Base-by-base conservation (phyloP, 768 basidiomycete species). In the Kwoniella shandongensis region DNA sequence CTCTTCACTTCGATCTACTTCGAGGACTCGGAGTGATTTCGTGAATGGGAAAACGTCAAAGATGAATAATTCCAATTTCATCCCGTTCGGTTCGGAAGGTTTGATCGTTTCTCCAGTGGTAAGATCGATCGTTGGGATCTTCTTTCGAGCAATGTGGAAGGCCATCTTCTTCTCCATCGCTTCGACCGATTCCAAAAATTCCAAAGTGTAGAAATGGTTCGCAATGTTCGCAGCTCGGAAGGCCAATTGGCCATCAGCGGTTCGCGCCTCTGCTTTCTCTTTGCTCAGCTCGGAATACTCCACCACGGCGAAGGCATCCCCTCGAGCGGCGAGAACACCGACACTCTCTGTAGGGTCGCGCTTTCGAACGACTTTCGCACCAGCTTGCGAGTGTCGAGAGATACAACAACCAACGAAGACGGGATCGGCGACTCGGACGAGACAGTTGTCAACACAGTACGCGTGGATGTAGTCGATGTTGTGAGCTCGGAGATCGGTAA, bases 1-100 rank as follows among this genome's bases (percentile, higher is more conserved):
- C 78, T 98, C 94, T 58, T 94, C 89, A 57, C 81, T 81, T 54
- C 96, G 80, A 48, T 84, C 83, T 41, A 96, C 91, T 76, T 97
- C 92, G 72, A 98, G 78, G 38, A 97, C 90, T 26, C 88, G 84
- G 20, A 79, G 70, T 11, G 65, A 65, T 42, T 71, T 55, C 25
- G 91, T 91, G 78, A 84, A 90, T 0, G 93, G 93, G 81, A 99
- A 97, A 42, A 99, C 96, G 78, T 99, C 96, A 71, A 99, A 99
- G 29, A 99, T 88, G 79, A 99, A 99, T 80, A 93, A 81, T 78
- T 99, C 96, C 61, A 99, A 85, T 79, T 99, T 99, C 90, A 98
- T 94, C 59, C 96, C 96, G 76, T 99, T 98, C n/a, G 91, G 89
- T 72, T 86, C 86, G 61, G 78, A 76, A 1, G 96, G 93, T 73